These are phyloP conservation scores for Pleoardoris graminearum DNA, from an alignment of 2,329 filamentous ascomycete genomes.

Conservation along the genomic window DNA sequence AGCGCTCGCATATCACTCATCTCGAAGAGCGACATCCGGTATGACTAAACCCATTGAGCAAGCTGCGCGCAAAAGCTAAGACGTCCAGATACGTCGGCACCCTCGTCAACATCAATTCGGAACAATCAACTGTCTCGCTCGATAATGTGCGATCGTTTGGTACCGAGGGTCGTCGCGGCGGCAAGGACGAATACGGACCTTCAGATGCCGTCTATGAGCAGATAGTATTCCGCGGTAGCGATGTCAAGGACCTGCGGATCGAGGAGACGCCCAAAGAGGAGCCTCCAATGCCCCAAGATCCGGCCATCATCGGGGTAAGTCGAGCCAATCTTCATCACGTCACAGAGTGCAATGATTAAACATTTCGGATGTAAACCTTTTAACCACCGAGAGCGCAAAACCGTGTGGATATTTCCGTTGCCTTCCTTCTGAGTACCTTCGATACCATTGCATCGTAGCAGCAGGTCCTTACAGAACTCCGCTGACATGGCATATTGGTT, in stretches of 20 bases:
- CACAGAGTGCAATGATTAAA: constrained; percentile 74
- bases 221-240: constrained; percentile 96
- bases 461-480: constrained; percentile 9
- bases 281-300: constrained; percentile 84
- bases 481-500: constrained; percentile 30
- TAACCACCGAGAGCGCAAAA: constrained; percentile 91
- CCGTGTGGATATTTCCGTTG: constrained; percentile 97
- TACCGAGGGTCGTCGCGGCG: constrained; percentile 85
- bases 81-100: constrained; percentile 82
- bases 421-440: constrained; percentile 91
- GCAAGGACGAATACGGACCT: constrained; percentile 78
- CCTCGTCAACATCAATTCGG: constrained; percentile 96
- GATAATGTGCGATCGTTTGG: constrained; percentile 95
- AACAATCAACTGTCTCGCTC: constrained; percentile 92
- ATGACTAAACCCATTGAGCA: constrained; percentile 45
- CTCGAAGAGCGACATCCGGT: constrained; percentile 97
- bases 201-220: constrained; percentile 95
- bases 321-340: constrained; percentile 14
- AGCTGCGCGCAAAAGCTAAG: constrained; percentile 13
- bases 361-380: constrained; percentile 96
- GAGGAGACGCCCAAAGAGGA: constrained; percentile 76
- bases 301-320: constrained; percentile 97
- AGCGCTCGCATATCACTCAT: constrained; percentile 95
- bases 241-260: constrained; percentile 96
- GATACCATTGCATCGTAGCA: constrained; percentile 17